phyloP scores from a whole-genome alignment of 176 grass and related monocot species.

The Carex scoparia region DNA sequence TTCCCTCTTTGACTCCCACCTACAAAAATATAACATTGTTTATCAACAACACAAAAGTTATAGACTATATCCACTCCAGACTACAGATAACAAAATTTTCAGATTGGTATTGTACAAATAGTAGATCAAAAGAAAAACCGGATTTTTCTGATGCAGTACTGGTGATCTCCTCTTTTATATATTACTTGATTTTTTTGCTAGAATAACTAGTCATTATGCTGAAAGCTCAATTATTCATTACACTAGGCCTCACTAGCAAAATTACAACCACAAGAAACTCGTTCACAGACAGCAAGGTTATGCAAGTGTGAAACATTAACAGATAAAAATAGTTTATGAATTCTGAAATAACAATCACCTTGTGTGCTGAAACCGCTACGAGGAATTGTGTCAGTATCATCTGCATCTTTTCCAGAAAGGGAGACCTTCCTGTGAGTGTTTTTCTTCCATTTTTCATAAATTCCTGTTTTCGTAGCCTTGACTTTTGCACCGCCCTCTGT shows the following conservation, averaged over 20 bases:
- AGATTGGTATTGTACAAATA: not conserved
- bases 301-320: not conserved
- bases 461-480: constrained; percentile 59
- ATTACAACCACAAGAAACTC: not conserved
- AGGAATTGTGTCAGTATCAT: constrained; percentile 23
- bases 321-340: not conserved
- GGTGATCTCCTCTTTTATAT: not conserved
- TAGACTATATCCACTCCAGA: not conserved
- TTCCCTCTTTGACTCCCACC: constrained; percentile 58
- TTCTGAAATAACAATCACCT: not conserved
- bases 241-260: not conserved
- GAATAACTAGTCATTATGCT: not conserved
- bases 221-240: not conserved
- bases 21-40: constrained; percentile 22
- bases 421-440: constrained; percentile 59
- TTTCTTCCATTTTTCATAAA: constrained; percentile 92
- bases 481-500: constrained; percentile 60
- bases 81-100: not conserved
- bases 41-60: not conserved
- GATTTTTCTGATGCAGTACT: not conserved
- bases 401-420: constrained; percentile 40
- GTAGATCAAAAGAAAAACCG: not conserved
- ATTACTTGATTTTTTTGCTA: not conserved
- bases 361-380: not conserved
- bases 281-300: not conserved